These are phyloP conservation scores for Monilinia polystroma DNA, from an alignment of 2,329 filamentous ascomycete genomes.

Conservation along the genomic window DNA sequence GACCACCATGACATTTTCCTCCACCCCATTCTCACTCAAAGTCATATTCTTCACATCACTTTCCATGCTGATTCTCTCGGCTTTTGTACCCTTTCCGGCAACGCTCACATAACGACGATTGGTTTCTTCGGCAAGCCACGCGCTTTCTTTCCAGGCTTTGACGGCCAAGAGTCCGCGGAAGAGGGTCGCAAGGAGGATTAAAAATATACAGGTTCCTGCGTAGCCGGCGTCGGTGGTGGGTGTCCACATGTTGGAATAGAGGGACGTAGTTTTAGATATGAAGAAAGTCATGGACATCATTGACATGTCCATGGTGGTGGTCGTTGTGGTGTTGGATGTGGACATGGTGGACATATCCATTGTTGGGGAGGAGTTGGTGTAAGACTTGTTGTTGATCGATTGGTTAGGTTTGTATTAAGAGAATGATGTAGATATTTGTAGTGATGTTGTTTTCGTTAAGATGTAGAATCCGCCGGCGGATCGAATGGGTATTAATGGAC, in stretches of 20 bases:
- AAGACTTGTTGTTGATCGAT: conserved; percentile 14
- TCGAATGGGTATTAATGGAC: conserved; percentile 2
- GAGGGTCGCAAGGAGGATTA: conserved; percentile 70
- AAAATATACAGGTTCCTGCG: conserved; percentile 88
- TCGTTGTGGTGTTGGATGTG: conserved; percentile 41
- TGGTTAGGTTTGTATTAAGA: not conserved
- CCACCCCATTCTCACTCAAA: conserved; percentile 72
- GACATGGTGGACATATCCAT: conserved; percentile 26
- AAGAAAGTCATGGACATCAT: conserved; percentile 64
- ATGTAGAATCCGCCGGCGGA: conserved; percentile 19
- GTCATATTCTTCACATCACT: conserved; percentile 61
- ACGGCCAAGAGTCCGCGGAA: conserved; percentile 71
- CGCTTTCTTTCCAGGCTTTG: conserved; percentile 61
- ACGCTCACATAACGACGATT: conserved; percentile 76
- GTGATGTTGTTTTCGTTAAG: conserved; percentile 21
- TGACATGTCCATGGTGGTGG: conserved; percentile 48
- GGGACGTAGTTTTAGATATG: conserved; percentile 57
- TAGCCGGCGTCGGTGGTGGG: conserved; percentile 70
- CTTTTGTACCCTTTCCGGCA: conserved; percentile 52
- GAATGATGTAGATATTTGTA: conserved; percentile 1
- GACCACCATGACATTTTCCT: conserved; percentile 77
- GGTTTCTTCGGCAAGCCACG: conserved; percentile 70
- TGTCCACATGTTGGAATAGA: conserved; percentile 71
- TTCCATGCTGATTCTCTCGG: conserved; percentile 42
- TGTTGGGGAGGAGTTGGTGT: conserved; percentile 4